These are phyloP conservation scores for Candida boidinii DNA, from an alignment of 805 yeast species.

Conservation along the genomic window DNA sequence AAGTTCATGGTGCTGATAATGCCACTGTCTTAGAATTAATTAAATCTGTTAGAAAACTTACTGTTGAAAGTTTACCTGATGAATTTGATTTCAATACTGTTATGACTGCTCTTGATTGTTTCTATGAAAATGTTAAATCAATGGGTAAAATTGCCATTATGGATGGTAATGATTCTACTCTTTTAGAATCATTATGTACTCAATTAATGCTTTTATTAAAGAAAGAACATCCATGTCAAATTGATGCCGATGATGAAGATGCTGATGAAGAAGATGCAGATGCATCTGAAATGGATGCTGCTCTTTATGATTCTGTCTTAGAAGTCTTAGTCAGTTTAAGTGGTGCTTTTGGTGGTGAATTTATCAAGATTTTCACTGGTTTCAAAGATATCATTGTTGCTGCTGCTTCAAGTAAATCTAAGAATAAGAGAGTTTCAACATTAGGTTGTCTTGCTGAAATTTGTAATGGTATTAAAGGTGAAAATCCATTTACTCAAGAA, in stretches of 20 bases:
- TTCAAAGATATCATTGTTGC: constrained; percentile 58
- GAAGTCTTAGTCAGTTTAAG: constrained; percentile 80
- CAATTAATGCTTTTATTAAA: constrained; percentile 66
- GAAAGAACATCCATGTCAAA: constrained; percentile 80
- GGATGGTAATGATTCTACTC: constrained; percentile 45
- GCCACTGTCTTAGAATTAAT: constrained; percentile 49
- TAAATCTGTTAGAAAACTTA: constrained; percentile 55
- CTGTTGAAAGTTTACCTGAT: constrained; percentile 55
- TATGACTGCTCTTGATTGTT: constrained; percentile 63
- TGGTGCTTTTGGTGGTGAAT: constrained; percentile 69
- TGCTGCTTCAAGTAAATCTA: constrained; percentile 53
- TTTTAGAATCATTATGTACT: constrained; percentile 59
- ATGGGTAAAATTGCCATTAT: constrained; percentile 70
- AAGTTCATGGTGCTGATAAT: constrained; percentile 49
- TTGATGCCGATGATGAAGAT: constrained; percentile 61
- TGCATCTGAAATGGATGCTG: constrained; percentile 52
- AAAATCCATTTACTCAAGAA: constrained; percentile 61
- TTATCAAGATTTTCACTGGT: constrained; percentile 57
- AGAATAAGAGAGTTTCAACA: constrained; percentile 71
- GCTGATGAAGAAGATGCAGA: constrained; percentile 37
- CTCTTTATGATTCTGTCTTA: constrained; percentile 74
- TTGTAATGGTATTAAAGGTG: constrained; percentile 58
- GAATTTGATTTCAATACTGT: constrained; percentile 85
- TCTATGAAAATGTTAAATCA: constrained; percentile 57
- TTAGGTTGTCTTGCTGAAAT: constrained; percentile 91